Base-by-base conservation (phyloP, 2,329 filamentous ascomycete genomes). In the Sporothrix protearum region DNA sequence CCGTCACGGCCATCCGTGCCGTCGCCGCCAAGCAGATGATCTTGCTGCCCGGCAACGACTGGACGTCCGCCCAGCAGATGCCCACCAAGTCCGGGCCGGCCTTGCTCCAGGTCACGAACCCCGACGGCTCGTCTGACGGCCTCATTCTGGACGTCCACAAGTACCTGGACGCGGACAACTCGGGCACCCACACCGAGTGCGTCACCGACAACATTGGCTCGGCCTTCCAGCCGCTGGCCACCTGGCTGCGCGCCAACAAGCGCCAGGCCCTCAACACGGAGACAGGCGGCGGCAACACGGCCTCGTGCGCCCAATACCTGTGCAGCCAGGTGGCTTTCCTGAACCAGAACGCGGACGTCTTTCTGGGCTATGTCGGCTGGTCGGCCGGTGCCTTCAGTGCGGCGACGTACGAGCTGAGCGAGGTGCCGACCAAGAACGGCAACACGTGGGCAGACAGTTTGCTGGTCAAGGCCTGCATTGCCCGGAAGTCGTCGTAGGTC, bases 1-100 rank as follows among this genome's bases (percentile, higher is more conserved):
- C 83, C 25, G 89, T 92, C 0, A 88, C 85, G 0, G 89, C 88
- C 2, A 91, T 92, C 75, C 86, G 90, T 2, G 89, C 89, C n/a
- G 71, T 71, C 42, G 88, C 89, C n/a, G 84, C 82, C 0, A 80
- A 80, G 25, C 87, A 91, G 74, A 85, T 87, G 76, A 90, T 92
- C 74, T 82, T 92, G 8, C 83, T 91, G 1, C 87, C 90, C 0
- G 89, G 89, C 1, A 89, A 83, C 80, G 0, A 71, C 53, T 85
- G 84, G 1, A 85, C 84, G 7, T 86, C 83, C 0, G 83, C 82
- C 0, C 83, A 83, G 2, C 66, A 61, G 22, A 70, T 74, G 71
- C 55, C 70, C 25, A 69, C 53, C 36, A 64, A 53, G n/a, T 71
- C 70, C 1, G 70, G 72, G 19, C 72, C 72, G 0, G 84, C 84